Percentiles rank a stretch among this genome's conserved stretches.
Evolutionary conservation across 164 flowering plant species (phyloP).

Genomic region (Cinnamomum micranthum): DNA sequence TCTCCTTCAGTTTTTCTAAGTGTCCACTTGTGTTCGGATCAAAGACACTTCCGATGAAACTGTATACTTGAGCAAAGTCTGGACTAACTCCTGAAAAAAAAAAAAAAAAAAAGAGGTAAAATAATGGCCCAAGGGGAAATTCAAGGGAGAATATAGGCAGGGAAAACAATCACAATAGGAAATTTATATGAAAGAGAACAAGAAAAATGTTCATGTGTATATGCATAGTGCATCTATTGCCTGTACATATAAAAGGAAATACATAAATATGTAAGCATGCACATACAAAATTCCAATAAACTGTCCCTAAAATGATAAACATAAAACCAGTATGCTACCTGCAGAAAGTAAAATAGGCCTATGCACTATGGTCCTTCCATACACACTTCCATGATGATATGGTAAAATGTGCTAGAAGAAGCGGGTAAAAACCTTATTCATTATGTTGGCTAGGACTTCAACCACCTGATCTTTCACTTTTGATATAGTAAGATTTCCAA

Average conservation of each 20-base stretch:
- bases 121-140: neutral
- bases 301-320: neutral
- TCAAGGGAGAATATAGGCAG: no score
- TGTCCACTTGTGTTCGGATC: conserved; percentile 66
- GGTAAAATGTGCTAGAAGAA: no score
- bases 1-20: conserved; percentile 62
- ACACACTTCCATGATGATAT: neutral
- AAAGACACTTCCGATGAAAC: conserved; percentile 85
- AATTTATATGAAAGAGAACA: neutral
- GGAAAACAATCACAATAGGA: neutral
- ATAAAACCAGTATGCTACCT: neutral
- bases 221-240: neutral
- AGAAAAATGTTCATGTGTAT: no score
- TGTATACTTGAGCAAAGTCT: conserved; percentile 74
- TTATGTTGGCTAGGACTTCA: neutral
- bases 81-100: conserved; percentile 56
- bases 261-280: no score
- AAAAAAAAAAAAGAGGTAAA: neutral
- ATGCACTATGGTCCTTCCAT: neutral
- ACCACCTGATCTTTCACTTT: neutral
- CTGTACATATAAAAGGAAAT: neutral
- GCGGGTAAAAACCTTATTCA: no score
- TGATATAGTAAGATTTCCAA: neutral
- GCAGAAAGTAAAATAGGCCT: neutral
- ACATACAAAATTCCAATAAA: neutral